Percentiles rank a stretch among this genome's conserved stretches.
Evolutionary conservation across 768 basidiomycete genomes (phyloP).

Genomic region (Leccinum truebloodii): DNA sequence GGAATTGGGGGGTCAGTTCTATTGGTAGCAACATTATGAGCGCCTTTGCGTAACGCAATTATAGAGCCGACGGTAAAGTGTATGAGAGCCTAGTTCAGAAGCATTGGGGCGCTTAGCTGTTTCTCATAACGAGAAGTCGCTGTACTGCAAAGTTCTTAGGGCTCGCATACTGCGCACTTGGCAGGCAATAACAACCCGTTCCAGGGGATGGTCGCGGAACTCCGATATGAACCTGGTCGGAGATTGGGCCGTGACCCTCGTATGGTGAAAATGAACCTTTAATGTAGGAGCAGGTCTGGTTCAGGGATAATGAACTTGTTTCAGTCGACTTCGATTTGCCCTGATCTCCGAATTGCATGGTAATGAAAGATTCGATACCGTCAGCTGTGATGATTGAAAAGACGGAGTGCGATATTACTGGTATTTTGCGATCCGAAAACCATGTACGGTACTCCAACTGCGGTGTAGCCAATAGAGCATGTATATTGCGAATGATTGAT

Average conservation of each 20-base stretch:
- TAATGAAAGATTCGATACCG: background rate
- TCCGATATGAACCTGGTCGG: conserved; percentile 1
- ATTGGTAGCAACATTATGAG: background rate
- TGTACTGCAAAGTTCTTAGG: background rate
- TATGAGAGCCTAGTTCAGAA: background rate
- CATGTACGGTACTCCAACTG: background rate
- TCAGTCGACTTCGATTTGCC: background rate
- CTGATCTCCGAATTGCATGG: conserved; percentile 8
- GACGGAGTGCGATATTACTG: conserved; percentile 2
- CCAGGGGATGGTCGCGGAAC: background rate
- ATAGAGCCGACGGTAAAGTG: background rate
- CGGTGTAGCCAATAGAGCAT: background rate
- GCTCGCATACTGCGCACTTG: background rate
- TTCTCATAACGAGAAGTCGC: background rate
- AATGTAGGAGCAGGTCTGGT: background rate
- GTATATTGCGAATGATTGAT: background rate
- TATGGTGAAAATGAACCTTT: background rate
- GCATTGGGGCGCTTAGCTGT: background rate
- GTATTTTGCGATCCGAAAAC: conserved; percentile 13
- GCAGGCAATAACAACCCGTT: background rate
- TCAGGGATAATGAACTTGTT: background rate
- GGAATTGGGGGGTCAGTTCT: background rate
- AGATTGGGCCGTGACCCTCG: conserved; percentile 1
- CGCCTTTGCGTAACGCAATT: background rate
- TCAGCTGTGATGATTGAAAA: background rate